A percentile compares a stretch with the other conserved stretches of the same genome.
phyloP scores from a whole-genome alignment of 1,139 yeast species.

The Saccharomyces hybrid region DNA sequence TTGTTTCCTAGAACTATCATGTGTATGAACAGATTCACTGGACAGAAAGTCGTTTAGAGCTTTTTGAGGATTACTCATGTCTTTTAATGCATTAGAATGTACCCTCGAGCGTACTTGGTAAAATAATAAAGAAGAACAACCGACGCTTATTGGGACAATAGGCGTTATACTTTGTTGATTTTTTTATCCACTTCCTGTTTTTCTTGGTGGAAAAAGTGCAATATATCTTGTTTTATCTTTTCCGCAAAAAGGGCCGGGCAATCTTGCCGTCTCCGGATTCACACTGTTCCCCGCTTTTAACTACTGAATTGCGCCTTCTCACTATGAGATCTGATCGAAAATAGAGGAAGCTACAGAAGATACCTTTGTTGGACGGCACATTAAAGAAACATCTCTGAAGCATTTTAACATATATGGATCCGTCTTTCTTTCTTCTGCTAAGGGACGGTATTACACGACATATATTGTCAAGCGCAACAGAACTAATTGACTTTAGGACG shows the following conservation, averaged over 20 bases:
- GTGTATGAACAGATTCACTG: not conserved
- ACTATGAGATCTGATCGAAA: not conserved
- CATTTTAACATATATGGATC: not conserved
- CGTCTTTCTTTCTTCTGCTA: not conserved
- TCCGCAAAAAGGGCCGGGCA: not conserved
- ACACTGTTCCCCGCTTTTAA: not conserved
- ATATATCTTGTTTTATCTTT: not conserved
- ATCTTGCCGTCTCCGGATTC: not conserved
- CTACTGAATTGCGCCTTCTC: not conserved
- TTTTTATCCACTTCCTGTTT: not conserved
- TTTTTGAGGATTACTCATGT: conserved; percentile 10
- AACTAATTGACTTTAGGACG: not conserved
- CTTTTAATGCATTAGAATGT: not conserved
- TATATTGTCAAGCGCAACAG: not conserved
- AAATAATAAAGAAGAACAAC: not conserved
- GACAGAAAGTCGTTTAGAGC: conserved; percentile 16
- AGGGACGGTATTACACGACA: not conserved
- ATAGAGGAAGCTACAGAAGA: not conserved
- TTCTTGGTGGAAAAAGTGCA: not conserved
- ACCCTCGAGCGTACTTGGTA: not conserved
- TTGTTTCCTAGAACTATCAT: not conserved
- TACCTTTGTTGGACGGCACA: not conserved
- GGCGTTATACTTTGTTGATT: not conserved
- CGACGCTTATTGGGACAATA: not conserved
- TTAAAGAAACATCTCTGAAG: not conserved